These are phyloP conservation scores for Mrakia frigida DNA, from an alignment of 768 basidiomycete species.

Conservation along the genomic window DNA sequence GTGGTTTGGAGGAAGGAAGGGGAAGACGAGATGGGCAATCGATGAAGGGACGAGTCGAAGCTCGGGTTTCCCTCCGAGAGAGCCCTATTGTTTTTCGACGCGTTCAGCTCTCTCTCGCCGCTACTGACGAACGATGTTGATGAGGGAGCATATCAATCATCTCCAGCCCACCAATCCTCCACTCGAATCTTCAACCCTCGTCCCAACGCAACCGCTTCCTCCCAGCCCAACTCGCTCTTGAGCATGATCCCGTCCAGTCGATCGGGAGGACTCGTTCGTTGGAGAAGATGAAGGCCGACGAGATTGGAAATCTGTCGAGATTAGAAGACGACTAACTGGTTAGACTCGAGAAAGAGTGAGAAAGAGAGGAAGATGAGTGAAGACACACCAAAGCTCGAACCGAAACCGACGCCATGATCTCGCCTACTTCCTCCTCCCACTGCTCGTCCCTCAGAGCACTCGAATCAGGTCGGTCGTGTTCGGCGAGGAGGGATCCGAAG, in stretches of 20 bases:
- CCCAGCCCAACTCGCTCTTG: slow-evolving; percentile 24
- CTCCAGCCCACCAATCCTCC: slow-evolving; percentile 29
- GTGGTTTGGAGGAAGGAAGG: too few relatives aligned
- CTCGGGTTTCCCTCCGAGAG: background rate
- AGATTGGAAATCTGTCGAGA: slow-evolving; percentile 16
- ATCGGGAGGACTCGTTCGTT: slow-evolving; percentile 16
- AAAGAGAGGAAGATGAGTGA: background rate
- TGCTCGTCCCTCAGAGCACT: background rate
- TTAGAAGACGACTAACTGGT: background rate
- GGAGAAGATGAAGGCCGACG: slow-evolving; percentile 19
- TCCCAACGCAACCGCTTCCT: slow-evolving; percentile 22
- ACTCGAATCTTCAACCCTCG: slow-evolving; percentile 10
- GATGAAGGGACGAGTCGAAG: too few relatives aligned
- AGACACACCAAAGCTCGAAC: slow-evolving; percentile 17
- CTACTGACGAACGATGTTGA: too few relatives aligned
- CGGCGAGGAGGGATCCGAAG: slow-evolving; percentile 29
- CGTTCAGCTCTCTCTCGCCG: background rate
- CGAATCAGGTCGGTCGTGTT: slow-evolving; percentile 22
- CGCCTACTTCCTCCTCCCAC: slow-evolving; percentile 30
- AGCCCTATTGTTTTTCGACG: too few relatives aligned
- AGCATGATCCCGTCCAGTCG: slow-evolving; percentile 19
- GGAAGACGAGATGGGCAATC: too few relatives aligned
- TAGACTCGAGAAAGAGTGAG: background rate
- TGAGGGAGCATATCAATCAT: slow-evolving; percentile 14
- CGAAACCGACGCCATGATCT: slow-evolving; percentile 14